Evolutionary conservation across 1,284 basidiomycete species (phyloP), one percentile per base, ranked within the genome.

Genomic region (Papiliotrema flavescens): DNA sequence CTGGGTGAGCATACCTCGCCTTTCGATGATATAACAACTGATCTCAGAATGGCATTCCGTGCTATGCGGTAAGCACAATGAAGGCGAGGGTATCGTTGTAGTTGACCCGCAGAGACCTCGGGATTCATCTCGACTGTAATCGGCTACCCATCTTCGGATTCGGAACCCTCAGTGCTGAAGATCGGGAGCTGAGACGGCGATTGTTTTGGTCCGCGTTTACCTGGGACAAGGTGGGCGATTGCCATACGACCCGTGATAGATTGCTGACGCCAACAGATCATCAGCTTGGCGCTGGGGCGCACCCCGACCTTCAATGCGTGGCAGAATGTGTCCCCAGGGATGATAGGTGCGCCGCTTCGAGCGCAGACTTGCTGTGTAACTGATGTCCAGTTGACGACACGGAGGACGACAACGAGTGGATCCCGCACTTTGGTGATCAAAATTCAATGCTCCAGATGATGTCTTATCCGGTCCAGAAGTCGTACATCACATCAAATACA

Each of bases 271-370:
- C 6, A 5, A 32, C 28, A 57, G 56, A 54, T 51, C 23, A 51
- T 59, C 37, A 53, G 50, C 36, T 51, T 59, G 9, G 49, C 54
- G 23, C 32, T 59, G 23, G 57, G 57, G 28, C 22, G 57, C 8
- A 53, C 51, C 2, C 57, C 57, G 13, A 59, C 57, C 2, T 59
- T 59, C 54, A 59, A 56, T 47, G 57, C 57, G 5, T 59, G 50
- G 46, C 54, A 56, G 44, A 56, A 59, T 36, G 54, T 59, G 7
- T 59, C 57, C 7, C 57, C 57, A 1, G 54, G 54, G 28, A 54
- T 54, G 11, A 59, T 59, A 11, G 54, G 28, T 32, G 11, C 11
- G 28, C 11, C 28, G 28, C 28, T 11, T 32, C 28, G 11, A 11
- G 5, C 28, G 6, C 28, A 32, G 28, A 5, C 11, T 11, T 5